phyloP scores from a whole-genome alignment of 1,139 yeast genomes.

The Zygoascus meyerae region DNA sequence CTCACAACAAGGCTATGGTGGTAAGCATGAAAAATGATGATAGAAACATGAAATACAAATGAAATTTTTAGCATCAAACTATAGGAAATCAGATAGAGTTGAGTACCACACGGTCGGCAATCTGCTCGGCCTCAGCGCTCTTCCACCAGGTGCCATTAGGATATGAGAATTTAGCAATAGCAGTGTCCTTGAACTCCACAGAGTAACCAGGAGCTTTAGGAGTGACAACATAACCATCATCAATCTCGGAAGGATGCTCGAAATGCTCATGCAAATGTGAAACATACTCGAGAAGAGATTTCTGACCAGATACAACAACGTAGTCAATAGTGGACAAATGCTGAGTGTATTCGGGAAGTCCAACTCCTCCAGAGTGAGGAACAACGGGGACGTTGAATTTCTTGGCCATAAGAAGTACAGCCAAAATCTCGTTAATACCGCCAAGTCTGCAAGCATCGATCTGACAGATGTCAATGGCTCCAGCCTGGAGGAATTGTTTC shows the following conservation, averaged over 20 bases:
- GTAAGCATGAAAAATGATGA: background rate
- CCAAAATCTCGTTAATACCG: conserved; percentile 38
- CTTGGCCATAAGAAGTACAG: conserved; percentile 38
- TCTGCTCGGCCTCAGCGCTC: conserved; percentile 25
- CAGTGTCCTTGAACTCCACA: conserved; percentile 34
- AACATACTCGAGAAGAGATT: conserved; percentile 32
- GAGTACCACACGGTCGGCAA: conserved; percentile 18
- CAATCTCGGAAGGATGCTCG: conserved; percentile 34
- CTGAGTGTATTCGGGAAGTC: conserved; percentile 39
- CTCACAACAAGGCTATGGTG: background rate
- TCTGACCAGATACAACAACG: conserved; percentile 34
- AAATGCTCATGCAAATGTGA: conserved; percentile 34
- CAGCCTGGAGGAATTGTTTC: conserved; percentile 36
- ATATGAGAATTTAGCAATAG: conserved; percentile 31
- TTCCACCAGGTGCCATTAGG: conserved; percentile 38
- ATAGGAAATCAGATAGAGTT: background rate
- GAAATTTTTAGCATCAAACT: background rate
- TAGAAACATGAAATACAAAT: background rate
- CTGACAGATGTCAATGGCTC: conserved; percentile 38
- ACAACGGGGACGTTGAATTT: conserved; percentile 37
- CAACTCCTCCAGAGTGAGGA: conserved; percentile 41
- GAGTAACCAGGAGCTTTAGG: conserved; percentile 38
- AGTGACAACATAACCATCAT: conserved; percentile 36
- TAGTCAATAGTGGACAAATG: conserved; percentile 39
- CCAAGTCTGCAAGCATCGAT: conserved; percentile 39